phyloP scores from a whole-genome alignment of 495 filamentous ascomycete genomes.

The Podospora australis region DNA sequence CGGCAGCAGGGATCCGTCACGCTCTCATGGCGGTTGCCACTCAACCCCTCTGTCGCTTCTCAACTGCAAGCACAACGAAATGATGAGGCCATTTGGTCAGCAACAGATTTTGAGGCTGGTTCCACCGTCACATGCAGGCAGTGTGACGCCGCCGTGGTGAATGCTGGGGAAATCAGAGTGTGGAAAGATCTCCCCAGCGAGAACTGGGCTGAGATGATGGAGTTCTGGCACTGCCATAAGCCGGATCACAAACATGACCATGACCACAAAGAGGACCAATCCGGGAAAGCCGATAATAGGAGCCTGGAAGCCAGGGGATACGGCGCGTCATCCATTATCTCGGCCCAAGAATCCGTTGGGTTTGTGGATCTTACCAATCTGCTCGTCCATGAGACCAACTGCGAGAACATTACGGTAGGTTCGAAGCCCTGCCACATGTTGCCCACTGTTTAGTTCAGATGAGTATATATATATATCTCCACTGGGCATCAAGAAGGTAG shows the following conservation, averaged over 20 bases:
- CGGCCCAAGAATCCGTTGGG: constrained; percentile 56
- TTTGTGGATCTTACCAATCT: constrained; percentile 79
- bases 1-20: constrained; percentile 30
- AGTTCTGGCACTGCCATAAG: constrained; percentile 99
- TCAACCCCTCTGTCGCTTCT: constrained; percentile 26
- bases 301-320: constrained; percentile 61
- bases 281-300: constrained; percentile 30
- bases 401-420: constrained; percentile 57
- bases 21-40: constrained; percentile 66
- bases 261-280: constrained; percentile 17
- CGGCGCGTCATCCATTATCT: constrained; percentile 62
- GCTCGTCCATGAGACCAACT: constrained; percentile 59
- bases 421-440: not conserved
- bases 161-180: constrained; percentile 34
- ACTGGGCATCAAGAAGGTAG: constrained; percentile 90
- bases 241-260: constrained; percentile 41
- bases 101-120: constrained; percentile 48
- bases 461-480: not conserved
- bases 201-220: constrained; percentile 99
- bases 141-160: constrained; percentile 49
- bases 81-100: constrained; percentile 63
- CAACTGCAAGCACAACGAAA: too few relatives aligned
- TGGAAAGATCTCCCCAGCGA: constrained; percentile 96
- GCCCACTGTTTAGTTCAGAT: constrained; percentile 10
- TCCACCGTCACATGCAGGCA: constrained; percentile 57